phyloP scores from a whole-genome alignment of 176 grass and related monocot genomes.

The Oropetium thomaeum region DNA sequence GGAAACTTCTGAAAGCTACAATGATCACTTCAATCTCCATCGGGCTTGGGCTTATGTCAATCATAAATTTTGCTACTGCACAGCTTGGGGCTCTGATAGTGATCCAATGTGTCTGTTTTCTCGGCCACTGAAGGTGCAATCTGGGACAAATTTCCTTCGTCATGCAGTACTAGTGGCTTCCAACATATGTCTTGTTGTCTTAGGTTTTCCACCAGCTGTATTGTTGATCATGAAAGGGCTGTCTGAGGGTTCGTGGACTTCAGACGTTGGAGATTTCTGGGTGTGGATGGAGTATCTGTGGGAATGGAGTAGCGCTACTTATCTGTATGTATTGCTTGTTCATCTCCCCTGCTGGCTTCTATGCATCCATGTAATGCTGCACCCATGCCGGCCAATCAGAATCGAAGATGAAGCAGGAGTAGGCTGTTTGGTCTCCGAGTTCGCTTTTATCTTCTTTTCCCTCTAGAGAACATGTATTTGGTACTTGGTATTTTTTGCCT shows the following conservation, averaged over 20 bases:
- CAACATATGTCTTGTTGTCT: constrained; percentile 48
- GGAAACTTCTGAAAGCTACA: constrained; percentile 76
- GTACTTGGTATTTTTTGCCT: not conserved
- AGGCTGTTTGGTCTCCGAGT: constrained; percentile 17
- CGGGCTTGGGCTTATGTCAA: constrained; percentile 82
- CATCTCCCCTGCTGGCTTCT: constrained; percentile 92
- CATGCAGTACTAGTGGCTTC: constrained; percentile 34
- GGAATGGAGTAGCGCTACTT: constrained; percentile 89
- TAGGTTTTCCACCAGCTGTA: constrained; percentile 66
- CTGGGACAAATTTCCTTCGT: constrained; percentile 28
- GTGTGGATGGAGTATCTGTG: constrained; percentile 74
- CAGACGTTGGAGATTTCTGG: constrained; percentile 62
- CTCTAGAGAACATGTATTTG: not conserved
- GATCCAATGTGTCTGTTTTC: constrained; percentile 74
- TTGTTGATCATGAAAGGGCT: constrained; percentile 50
- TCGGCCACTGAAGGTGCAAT: constrained; percentile 47
- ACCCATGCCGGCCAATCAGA: constrained; percentile 46
- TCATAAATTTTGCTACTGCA: constrained; percentile 91
- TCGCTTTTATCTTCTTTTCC: not conserved
- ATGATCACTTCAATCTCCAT: constrained; percentile 69
- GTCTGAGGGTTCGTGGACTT: constrained; percentile 37
- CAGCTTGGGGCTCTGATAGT: constrained; percentile 81
- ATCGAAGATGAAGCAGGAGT: constrained; percentile 50
- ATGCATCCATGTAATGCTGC: constrained; percentile 71
- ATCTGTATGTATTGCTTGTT: constrained; percentile 69